phyloP scores from a whole-genome alignment of 2,329 filamentous ascomycete species.

The Coccinonectria pachysandricola region DNA sequence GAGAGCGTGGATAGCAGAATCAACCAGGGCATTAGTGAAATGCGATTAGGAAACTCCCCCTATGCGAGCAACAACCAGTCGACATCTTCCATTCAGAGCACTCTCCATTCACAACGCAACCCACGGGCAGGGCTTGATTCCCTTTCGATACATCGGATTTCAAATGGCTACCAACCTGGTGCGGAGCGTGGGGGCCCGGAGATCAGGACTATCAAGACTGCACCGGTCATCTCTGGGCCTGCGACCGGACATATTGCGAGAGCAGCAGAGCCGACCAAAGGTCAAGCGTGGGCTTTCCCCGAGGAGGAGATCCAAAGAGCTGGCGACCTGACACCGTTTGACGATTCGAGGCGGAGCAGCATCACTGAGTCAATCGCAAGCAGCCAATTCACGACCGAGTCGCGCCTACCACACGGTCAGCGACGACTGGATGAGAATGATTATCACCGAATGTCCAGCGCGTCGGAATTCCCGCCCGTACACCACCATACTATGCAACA shows the following conservation, averaged over 20 bases:
- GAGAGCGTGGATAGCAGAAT: conserved; percentile 75
- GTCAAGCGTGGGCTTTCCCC: conserved; percentile 76
- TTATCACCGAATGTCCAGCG: conserved; percentile 38
- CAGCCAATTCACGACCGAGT: conserved; percentile 69
- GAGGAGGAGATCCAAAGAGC: conserved; percentile 54
- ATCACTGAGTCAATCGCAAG: conserved; percentile 69
- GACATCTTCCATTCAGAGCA: conserved; percentile 63
- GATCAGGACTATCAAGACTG: conserved; percentile 49
- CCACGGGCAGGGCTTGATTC: conserved; percentile 42
- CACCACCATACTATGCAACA: conserved; percentile 73
- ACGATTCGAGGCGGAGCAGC: conserved; percentile 63
- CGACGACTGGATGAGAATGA: conserved; percentile 58
- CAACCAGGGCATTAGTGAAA: conserved; percentile 59
- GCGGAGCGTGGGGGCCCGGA: conserved; percentile 49
- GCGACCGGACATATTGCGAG: conserved; percentile 54
- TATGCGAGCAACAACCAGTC: conserved; percentile 71
- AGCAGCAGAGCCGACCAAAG: conserved; percentile 70
- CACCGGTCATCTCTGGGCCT: conserved; percentile 66
- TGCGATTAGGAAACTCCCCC: conserved; percentile 56
- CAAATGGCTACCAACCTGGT: conserved; percentile 54
- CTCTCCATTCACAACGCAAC: conserved; percentile 56
- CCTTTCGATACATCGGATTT: conserved; percentile 48
- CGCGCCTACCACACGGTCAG: conserved; percentile 60
- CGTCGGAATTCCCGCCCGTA: conserved; percentile 47
- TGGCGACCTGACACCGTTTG: conserved; percentile 36